Base-by-base conservation (phyloP, 2,329 filamentous ascomycete genomes). In the Emmonsia crescens region DNA sequence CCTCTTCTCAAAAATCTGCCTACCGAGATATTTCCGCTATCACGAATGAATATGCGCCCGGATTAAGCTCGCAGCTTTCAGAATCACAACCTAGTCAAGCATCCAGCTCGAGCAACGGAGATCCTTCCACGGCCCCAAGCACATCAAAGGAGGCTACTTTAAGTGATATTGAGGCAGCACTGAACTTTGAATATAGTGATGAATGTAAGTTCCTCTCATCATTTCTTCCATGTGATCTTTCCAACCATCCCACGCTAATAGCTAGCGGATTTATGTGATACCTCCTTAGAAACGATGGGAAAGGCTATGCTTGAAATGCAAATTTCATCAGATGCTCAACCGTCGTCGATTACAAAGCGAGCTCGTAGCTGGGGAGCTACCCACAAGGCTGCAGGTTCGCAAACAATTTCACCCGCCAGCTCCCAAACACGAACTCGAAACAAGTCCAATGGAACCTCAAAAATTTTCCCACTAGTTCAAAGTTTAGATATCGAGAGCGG, bases 111-210 rank as follows among this genome's bases (percentile, higher is more conserved):
- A 44, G 24, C 21, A 40, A 24, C 0, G 16, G 24, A 38, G 36
- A 49, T 24, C 2, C 38, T 29, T 16, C 51, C 14, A 10, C n/a
- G 14, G 1, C n/a, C 5, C 21, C 21, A 27, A 57, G 5, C 4
- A 19, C 54, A n/a, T 42, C 31, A 24, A 36, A 36, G 19, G 36
- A 19, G 29, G 48, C 51, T 2, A 42, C 51, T 21, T 62, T 60
- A 4, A 62, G 58, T 48, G 60, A 65, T 46, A 56, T 64, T 27
- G 62, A 65, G 36, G 60, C 62, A 24, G 59, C 57, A n/a, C 49
- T 61, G 51, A 38, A 48, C 42, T 61, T 56, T 40, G 58, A 36
- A 24, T 38, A 38, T 33, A 57, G 29, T 62, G 51, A 61, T 21
- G 64, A 64, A 61, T 62, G 62, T 65, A 62, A 52, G 49, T 61